Evolutionary conservation across 257 asterid species (phyloP).

Genomic region (Cruciata laevipes): DNA sequence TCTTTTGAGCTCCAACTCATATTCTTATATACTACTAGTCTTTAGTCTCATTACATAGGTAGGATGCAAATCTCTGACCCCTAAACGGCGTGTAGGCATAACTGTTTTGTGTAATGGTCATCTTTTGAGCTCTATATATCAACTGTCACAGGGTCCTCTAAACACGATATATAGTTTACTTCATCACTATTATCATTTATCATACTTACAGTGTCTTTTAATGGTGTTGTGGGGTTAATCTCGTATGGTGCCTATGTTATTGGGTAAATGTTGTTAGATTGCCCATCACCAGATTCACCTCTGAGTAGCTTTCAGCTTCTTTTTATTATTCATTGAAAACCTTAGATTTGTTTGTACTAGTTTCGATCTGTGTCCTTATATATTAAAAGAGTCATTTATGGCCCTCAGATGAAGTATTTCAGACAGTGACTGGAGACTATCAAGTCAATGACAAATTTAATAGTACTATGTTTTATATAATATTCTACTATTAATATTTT

Average conservation of each 20-base stretch:
- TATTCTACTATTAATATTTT: too few species aligned
- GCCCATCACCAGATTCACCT: background rate
- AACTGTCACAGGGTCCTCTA: too few species aligned
- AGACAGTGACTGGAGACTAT: background rate
- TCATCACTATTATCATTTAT: too few species aligned
- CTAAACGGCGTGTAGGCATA: background rate
- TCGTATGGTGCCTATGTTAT: background rate
- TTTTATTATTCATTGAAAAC: background rate
- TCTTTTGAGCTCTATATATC: too few species aligned
- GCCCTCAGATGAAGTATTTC: background rate
- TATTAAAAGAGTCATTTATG: background rate
- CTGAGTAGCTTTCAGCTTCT: background rate
- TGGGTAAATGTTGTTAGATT: background rate
- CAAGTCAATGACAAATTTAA: too few species aligned
- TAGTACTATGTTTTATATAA: too few species aligned
- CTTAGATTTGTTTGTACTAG: background rate
- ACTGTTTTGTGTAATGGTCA: too few species aligned
- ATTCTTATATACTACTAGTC: background rate
- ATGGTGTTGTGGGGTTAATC: background rate
- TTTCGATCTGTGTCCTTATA: background rate
- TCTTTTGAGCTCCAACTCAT: background rate
- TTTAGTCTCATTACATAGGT: background rate
- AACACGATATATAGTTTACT: too few species aligned
- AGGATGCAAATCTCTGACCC: background rate
- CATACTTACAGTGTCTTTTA: too few species aligned